Base-by-base conservation (phyloP, 768 basidiomycete species). In the Tricholoma saponaceum region DNA sequence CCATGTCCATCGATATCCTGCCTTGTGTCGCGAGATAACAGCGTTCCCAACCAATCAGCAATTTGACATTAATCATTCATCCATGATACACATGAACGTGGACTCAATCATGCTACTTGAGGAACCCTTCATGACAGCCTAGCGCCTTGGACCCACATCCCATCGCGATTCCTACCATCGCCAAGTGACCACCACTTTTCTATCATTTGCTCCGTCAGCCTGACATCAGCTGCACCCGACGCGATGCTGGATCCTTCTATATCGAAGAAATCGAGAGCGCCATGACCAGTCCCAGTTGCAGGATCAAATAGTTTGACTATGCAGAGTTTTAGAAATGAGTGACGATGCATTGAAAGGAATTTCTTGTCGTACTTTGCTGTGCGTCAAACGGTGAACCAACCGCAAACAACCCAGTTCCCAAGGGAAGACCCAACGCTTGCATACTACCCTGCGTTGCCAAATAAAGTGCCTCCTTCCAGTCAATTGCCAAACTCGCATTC, bases 121-220 rank as follows among this genome's bases (percentile, higher is more conserved):
- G 26, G 16, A 28, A 16, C n/a, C 26, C 16, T 7, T 46, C 22
- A 26, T 25, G 66, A 28, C 18, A 57, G n/a, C n/a, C n/a, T 55
- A n/a, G 53, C 37, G 18, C 92, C 92, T 69, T 92, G 90, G 3
- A 95, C 79, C 89, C 91, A 96, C 70, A 93, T 78, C 3, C 71
- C 75, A 1, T 57, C 64, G 18, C 90, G 79, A 70, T 95, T 95
- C 52, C 80, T 77, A 4, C 65, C 65, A 65, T 90, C 86, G 0
- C 93, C 93, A 41, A 89, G 67, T 63, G 90, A 90, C 91, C 92
- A 95, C 94, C 94, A 95, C 66, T 88, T 91, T 70, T 95, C 94
- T 22, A 95, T 62, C 71, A 83, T 74, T 52, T 87, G 87, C 43
- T 43, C 25, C 2, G 37, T 54, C 1, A 75, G 65, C 6, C 58